Evolutionary conservation across 371 early-diverging fungal genomes (phyloP).

Genomic region (Lichtheimia corymbifera): DNA sequence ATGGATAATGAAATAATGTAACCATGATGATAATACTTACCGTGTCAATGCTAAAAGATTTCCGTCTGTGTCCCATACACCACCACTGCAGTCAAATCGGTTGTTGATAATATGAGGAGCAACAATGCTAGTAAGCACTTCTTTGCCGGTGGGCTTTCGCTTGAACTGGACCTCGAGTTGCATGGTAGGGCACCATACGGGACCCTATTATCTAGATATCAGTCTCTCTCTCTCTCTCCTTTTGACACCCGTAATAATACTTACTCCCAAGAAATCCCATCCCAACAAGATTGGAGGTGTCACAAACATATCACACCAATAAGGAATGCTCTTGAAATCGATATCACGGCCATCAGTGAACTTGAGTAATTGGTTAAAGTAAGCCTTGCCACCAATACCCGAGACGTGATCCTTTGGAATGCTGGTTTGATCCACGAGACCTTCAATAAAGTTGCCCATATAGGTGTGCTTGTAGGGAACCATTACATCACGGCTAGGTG

Average conservation of each 20-base stretch:
- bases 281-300: conserved; percentile 39
- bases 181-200: conserved; percentile 51
- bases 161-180: conserved; percentile 51
- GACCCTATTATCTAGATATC: conserved; percentile 16
- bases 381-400: conserved; percentile 26
- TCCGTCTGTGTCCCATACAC: conserved; percentile 35
- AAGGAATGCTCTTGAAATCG: conserved; percentile 41
- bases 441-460: conserved; percentile 29
- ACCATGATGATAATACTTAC: conserved; percentile 8
- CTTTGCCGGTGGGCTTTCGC: conserved; percentile 25
- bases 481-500: conserved; percentile 23
- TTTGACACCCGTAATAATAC: conserved; percentile 14
- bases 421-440: conserved; percentile 9
- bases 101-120: conserved; percentile 45
- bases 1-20: not conserved
- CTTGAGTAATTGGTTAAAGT: conserved; percentile 29
- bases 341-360: conserved; percentile 37
- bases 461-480: conserved; percentile 25
- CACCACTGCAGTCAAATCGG: conserved; percentile 43
- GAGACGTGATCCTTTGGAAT: not conserved
- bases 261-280: conserved; percentile 20
- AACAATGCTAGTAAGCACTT: conserved; percentile 31
- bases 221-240: conserved; percentile 24
- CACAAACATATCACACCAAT: conserved; percentile 46
- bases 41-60: conserved; percentile 42